Evolutionary conservation across 495 filamentous ascomycete species (phyloP), one percentile per base, ranked within the genome.

Genomic region (Diplogelasinospora grovesii): DNA sequence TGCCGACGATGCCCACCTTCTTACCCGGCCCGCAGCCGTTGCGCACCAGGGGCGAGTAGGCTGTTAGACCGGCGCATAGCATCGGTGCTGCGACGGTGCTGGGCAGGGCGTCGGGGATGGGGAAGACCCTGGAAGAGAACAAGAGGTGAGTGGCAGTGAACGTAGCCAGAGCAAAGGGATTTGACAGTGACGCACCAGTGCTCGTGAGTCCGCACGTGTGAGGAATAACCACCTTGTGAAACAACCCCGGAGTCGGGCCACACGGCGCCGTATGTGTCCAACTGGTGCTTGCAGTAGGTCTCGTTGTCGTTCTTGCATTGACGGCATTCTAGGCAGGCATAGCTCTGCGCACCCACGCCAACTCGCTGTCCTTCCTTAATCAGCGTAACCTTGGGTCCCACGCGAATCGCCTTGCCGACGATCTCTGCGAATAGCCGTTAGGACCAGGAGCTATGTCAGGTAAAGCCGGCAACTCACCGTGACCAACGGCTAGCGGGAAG

Each of bases 21-120:
- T 85, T 86, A n/a, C 85, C 84, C 0, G 82, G 81, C 0, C 82
- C 81, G 29, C 68, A 68, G n/a, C 81, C 82, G 54, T 85, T 79
- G 19, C 83, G 77, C 26, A 84, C 79, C 2, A 95, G 69, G 0
- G 87, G 87, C 23, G 76, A 81, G 64, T 81, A 94, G 21, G 78
- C 79, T 1, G 89, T 95, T 22, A 93, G 62, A 30, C 89, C 88
- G 23, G 86, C 89, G 58, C 89, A 95, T 52, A 94, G 71, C 86
- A 94, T 93, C 1, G 86, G 89, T 10, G 88, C 89, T 1, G 82
- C 86, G 22, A 78, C 54, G 28, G 70, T 70, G 49, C 68, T 79
- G 15, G 78, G 61, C 29, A 94, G 74, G 4, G 68, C 72, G 13
- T 85, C 81, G 13, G 89, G 89, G 44, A 95, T 90, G 18, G 79